A percentile compares a stretch with the other conserved stretches of the same genome.
Conservation (phyloP, 2,329 filamentous ascomycete species). For the Fusarium nematophilum region DNA sequence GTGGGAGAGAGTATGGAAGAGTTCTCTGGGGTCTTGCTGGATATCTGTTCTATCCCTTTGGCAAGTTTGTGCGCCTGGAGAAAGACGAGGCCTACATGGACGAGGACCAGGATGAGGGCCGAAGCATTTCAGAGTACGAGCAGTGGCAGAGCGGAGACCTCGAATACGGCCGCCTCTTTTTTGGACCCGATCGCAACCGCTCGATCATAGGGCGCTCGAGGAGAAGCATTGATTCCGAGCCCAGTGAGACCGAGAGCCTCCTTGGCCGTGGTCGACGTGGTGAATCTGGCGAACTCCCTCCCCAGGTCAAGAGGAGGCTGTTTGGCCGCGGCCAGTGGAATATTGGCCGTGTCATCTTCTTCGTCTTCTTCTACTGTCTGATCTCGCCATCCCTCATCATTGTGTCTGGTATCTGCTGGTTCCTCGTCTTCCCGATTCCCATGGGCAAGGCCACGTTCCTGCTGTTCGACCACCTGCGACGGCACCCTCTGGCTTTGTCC, state of each 20-base stretch:
- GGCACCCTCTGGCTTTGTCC: constrained; percentile 90
- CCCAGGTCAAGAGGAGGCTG: constrained; percentile 78
- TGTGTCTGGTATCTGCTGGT: constrained; percentile 91
- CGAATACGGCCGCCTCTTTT: constrained; percentile 95
- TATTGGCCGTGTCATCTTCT: constrained; percentile 93
- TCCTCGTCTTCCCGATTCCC: constrained; percentile 96
- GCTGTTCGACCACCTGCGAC: constrained; percentile 88
- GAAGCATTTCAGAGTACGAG: constrained; percentile 98
- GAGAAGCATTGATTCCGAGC: constrained; percentile 85
- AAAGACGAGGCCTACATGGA: constrained; percentile 94
- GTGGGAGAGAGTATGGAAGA: constrained; percentile 85
- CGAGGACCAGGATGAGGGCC: constrained; percentile 93
- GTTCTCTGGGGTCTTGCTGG: constrained; percentile 85
- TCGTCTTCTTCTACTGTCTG: constrained; percentile 93
- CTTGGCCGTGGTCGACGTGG: constrained; percentile 71
- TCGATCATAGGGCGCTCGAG: constrained; percentile 89
- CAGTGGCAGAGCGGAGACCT: constrained; percentile 98
- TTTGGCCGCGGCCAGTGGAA: constrained; percentile 98
- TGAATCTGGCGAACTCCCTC: constrained; percentile 56
- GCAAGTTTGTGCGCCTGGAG: constrained; percentile 92
- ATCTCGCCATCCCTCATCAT: constrained; percentile 87
- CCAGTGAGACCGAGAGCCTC: constrained; percentile 89
- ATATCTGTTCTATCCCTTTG: constrained; percentile 96
- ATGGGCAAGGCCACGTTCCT: constrained; percentile 97
- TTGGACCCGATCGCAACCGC: constrained; percentile 81